Evolutionary conservation across 1,284 basidiomycete species (phyloP), one percentile per base, ranked within the genome.

Genomic region (Coniferiporia weirii): DNA sequence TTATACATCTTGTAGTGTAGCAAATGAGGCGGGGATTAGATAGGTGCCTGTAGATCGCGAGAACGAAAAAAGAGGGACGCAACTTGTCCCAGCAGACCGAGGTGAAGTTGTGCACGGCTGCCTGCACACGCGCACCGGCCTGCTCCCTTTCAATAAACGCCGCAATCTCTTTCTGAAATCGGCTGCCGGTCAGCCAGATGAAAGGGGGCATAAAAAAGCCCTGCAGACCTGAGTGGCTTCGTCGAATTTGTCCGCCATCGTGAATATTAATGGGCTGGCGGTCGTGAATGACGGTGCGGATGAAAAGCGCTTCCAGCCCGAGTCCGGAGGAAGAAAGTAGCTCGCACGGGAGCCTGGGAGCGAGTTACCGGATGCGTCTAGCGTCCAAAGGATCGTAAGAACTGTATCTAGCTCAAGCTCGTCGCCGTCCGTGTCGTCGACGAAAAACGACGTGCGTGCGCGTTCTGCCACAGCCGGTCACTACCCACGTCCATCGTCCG

Each of bases 81-180:
- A n/a, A 93, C 91, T 94, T 95, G 76, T 93, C 91, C 92, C 93
- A 95, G 72, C 90, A 93, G 72, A 85, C 83, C 66, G 79, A 80
- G 15, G 89, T 91, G 65, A 92, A 79, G 54, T 74, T 79, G 64
- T 90, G 89, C 54, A 91, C 83, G 36, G 82, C 76, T 27, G 76
- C 77, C 69, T 96, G 87, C 43, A 95, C 70, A 64, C 84, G 82
- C 48, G 91, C 89, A 75, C 93, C 89, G 8, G 89, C 85, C 73
- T 96, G 93, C 73, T 97, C 90, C 64, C 85, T 84, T 67, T 95
- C 92, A 61, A 98, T 76, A 75, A 95, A 96, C 35, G 78, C 72
- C 56, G 84, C 77, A 59, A 98, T 83, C 73, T 98, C 95, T 75
- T 88, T 90, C 93, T 95, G 67, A 32, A 59, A 54, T 6, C 19